phyloP scores from a whole-genome alignment of 352 stramenopile genomes.

The Globisporangium takayamanum region DNA sequence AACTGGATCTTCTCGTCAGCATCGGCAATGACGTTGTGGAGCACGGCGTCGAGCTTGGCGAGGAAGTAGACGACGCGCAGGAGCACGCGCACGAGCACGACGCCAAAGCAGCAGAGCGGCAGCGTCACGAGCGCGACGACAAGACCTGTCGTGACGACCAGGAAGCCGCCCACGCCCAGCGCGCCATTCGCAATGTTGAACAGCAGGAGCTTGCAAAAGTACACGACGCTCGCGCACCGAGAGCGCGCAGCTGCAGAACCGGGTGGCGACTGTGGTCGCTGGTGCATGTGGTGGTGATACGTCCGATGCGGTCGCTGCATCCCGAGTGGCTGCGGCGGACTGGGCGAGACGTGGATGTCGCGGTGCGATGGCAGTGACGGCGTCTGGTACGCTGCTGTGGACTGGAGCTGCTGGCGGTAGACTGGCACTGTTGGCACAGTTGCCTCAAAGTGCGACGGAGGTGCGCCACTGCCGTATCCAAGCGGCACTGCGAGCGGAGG shows the following conservation, averaged over 20 bases:
- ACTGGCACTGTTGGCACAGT: neutral
- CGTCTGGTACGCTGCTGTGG: no score
- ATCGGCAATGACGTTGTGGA: slow-evolving; percentile 49
- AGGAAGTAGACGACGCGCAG: slow-evolving; percentile 33
- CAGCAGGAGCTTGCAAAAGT: slow-evolving; percentile 10
- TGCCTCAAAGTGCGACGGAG: neutral
- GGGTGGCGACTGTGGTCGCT: neutral
- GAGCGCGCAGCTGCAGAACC: neutral
- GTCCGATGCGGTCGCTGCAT: slow-evolving; percentile 11
- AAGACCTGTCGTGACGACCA: neutral
- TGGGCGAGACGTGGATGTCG: no score
- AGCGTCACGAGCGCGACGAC: slow-evolving; percentile 27
- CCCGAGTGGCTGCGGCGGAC: no score
- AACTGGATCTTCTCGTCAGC: slow-evolving; percentile 26
- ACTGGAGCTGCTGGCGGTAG: slow-evolving; percentile 7
- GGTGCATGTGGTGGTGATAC: slow-evolving; percentile 10
- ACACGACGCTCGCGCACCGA: slow-evolving; percentile 6
- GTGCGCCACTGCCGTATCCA: slow-evolving; percentile 8
- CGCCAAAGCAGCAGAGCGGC: slow-evolving; percentile 46
- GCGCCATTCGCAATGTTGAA: slow-evolving; percentile 19
- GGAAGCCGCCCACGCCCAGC: slow-evolving; percentile 11
- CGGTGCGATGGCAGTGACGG: no score
- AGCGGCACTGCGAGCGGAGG: slow-evolving; percentile 6
- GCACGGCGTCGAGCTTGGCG: slow-evolving; percentile 28
- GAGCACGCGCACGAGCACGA: slow-evolving; percentile 41